phyloP scores from a whole-genome alignment of 805 yeast species.

The Candida vartiovaarae region DNA sequence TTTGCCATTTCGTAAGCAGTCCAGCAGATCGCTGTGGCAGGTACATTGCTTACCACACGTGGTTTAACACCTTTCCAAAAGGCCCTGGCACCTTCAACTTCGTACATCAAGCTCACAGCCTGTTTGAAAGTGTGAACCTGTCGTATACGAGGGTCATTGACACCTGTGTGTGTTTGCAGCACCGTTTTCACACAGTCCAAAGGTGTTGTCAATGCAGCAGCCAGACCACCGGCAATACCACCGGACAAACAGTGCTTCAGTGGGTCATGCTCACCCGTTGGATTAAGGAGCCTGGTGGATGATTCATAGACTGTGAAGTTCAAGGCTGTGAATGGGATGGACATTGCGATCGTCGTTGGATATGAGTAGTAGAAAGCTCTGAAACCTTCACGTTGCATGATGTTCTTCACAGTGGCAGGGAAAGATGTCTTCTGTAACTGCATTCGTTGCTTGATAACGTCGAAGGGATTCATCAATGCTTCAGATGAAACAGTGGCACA shows the following conservation, averaged over 20 bases:
- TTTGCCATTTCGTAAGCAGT: constrained; percentile 98
- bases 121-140: constrained; percentile 56
- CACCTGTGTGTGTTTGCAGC: constrained; percentile 70
- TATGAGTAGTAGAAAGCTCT: constrained; percentile 81
- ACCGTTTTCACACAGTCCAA: constrained; percentile 89
- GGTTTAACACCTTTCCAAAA: constrained; percentile 85
- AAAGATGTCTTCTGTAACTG: constrained; percentile 36
- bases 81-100: constrained; percentile 52
- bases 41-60: constrained; percentile 85
- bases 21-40: constrained; percentile 96
- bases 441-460: constrained; percentile 93
- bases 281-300: constrained; percentile 67
- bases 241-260: constrained; percentile 87
- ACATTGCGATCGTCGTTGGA: constrained; percentile 92
- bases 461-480: constrained; percentile 96
- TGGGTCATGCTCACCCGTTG: constrained; percentile 77
- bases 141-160: constrained; percentile 34
- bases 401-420: constrained; percentile 10
- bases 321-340: constrained; percentile 89
- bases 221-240: constrained; percentile 88
- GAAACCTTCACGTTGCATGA: constrained; percentile 49
- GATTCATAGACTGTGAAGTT: constrained; percentile 92
- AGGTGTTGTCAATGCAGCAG: constrained; percentile 94
- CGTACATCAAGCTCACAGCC: constrained; percentile 64
- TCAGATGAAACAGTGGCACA: constrained; percentile 87